These are phyloP conservation scores for Tuber melanosporum DNA, from an alignment of 495 filamentous ascomycete species.

Conservation along the genomic window DNA sequence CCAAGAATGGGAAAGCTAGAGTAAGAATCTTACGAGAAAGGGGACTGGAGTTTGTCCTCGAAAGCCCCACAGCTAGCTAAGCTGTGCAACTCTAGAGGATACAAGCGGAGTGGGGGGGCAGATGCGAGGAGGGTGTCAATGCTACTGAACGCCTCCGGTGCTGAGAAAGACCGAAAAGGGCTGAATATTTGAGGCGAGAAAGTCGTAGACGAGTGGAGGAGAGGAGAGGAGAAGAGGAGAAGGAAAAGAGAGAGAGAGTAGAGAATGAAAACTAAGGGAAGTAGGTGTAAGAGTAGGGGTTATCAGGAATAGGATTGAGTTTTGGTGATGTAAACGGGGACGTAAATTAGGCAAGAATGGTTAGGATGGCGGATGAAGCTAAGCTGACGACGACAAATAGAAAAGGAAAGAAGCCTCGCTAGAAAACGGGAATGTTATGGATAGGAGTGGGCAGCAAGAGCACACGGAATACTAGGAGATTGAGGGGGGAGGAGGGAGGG, in stretches of 20 bases:
- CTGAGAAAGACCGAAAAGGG: neutral
- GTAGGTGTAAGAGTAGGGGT: neutral
- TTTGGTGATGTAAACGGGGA: neutral
- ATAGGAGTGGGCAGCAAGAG: neutral
- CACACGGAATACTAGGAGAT: neutral
- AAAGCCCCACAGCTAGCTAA: neutral
- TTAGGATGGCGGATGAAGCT: neutral
- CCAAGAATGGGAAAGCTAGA: neutral
- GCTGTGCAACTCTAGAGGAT: neutral
- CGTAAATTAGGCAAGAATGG: neutral
- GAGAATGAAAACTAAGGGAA: neutral
- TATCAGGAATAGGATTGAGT: neutral
- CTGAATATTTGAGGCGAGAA: neutral
- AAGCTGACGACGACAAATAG: conserved; percentile 2
- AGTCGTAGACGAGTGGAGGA: neutral
- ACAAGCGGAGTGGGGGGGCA: neutral
- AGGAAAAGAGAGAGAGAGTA: neutral
- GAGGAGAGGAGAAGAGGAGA: neutral
- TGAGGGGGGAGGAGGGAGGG: neutral
- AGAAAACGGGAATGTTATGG: neutral
- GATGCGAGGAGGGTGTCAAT: neutral
- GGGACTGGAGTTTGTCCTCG: neutral
- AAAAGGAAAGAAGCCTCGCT: neutral
- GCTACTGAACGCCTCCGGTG: neutral
- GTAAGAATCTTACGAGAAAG: neutral